phyloP scores from a whole-genome alignment of 805 yeast species.

The Sungouiella thailandica region DNA sequence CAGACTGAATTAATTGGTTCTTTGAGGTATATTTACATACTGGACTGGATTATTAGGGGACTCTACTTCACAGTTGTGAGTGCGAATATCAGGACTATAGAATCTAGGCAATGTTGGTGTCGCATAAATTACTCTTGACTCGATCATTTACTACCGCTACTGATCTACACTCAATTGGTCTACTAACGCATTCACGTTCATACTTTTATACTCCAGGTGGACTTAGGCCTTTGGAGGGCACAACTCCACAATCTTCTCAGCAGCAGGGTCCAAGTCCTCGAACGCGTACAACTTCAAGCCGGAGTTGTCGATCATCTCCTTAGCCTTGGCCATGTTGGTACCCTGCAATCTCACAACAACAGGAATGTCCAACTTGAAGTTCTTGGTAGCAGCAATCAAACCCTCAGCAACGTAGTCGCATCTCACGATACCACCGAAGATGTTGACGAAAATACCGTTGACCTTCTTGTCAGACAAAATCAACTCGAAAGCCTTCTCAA shows the following conservation, averaged over 20 bases:
- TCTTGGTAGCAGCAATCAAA: constrained; percentile 89
- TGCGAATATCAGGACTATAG: too few species aligned
- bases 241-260: constrained; percentile 86
- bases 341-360: constrained; percentile 99
- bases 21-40: too few species aligned
- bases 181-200: too few species aligned
- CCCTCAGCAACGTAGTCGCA: constrained; percentile 99
- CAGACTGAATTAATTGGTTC: too few species aligned
- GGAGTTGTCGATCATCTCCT: constrained; percentile 75
- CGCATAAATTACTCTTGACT: too few species aligned
- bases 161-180: too few species aligned
- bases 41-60: too few species aligned
- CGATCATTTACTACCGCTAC: too few species aligned
- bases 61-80: too few species aligned
- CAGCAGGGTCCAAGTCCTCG: constrained; percentile 95
- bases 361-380: constrained; percentile 85
- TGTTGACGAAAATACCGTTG: constrained; percentile 94
- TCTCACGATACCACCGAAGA: constrained; percentile 99
- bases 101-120: too few species aligned
- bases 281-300: constrained; percentile 90
- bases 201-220: too few species aligned
- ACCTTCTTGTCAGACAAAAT: constrained; percentile 86
- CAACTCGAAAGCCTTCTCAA: constrained; percentile 92
- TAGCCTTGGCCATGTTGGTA: constrained; percentile 88
- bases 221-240: too few species aligned